phyloP scores from a whole-genome alignment of 345 rosid genomes.

The Salix koriyanagi region DNA sequence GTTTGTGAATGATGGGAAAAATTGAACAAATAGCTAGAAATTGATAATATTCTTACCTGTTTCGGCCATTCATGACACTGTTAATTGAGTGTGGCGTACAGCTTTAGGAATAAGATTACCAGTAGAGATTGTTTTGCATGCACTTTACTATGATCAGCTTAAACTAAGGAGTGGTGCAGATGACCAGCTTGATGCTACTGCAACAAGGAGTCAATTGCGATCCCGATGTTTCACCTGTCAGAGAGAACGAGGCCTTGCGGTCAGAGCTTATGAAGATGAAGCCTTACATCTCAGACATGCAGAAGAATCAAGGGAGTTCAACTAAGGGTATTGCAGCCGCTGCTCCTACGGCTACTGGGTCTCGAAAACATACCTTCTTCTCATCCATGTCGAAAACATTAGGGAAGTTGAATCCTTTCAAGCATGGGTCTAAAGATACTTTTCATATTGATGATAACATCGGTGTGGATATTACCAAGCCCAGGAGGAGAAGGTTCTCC shows the following conservation, averaged over 20 bases:
- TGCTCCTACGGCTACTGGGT: conserved; percentile 2
- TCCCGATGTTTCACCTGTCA: conserved; percentile 59
- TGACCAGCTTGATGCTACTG: conserved; percentile 34
- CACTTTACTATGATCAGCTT: conserved; percentile 84
- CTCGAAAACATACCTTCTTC: conserved; percentile 46
- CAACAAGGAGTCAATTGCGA: conserved; percentile 55
- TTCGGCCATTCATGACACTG: too few relatives aligned
- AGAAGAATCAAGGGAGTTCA: conserved; percentile 38
- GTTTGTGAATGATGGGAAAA: too few relatives aligned
- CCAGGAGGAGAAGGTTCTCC: conserved; percentile 90
- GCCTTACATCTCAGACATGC: conserved; percentile 54
- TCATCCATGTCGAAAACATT: conserved; percentile 82
- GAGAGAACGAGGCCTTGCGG: conserved; percentile 81
- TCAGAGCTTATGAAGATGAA: conserved; percentile 87
- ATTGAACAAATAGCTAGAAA: too few relatives aligned
- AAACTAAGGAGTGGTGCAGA: conserved; percentile 71
- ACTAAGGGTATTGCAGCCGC: conserved; percentile 6
- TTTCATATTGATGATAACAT: conserved; percentile 53
- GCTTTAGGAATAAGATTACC: conserved; percentile 43
- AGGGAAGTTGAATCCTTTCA: conserved; percentile 84
- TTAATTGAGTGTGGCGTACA: too few relatives aligned
- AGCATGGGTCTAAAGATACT: conserved; percentile 81
- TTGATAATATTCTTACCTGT: too few relatives aligned
- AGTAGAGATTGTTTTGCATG: conserved; percentile 75
- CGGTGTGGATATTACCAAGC: conserved; percentile 65